These are phyloP conservation scores for Thoreauomyces humboldtii DNA, from an alignment of 192 early-diverging fungal species.

Conservation along the genomic window DNA sequence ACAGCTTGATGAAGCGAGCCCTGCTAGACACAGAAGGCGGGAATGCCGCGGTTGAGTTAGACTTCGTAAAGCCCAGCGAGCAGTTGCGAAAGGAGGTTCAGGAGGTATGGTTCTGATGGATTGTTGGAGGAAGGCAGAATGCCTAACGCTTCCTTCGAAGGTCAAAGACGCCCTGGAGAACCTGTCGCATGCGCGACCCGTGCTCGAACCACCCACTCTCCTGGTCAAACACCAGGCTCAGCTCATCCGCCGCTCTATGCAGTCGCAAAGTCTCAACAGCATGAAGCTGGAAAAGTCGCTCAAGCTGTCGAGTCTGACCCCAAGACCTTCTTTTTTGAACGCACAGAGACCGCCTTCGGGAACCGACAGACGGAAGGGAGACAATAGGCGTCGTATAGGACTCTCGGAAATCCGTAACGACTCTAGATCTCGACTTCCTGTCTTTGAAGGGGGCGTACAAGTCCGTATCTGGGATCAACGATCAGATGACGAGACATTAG, in stretches of 20 bases:
- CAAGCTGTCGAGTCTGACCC: too few relatives aligned
- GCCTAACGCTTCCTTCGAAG: constrained; percentile 3
- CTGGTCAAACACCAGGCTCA: constrained; percentile 24
- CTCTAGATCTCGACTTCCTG: too few relatives aligned
- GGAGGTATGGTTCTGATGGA: constrained; percentile 26
- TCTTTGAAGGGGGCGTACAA: too few relatives aligned
- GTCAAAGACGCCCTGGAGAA: constrained; percentile 40
- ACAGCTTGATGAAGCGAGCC: constrained; percentile 26
- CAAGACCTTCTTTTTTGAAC: too few relatives aligned
- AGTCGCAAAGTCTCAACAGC: too few relatives aligned
- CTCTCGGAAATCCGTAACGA: too few relatives aligned
- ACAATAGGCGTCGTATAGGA: too few relatives aligned
- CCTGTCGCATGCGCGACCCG: constrained; percentile 37
- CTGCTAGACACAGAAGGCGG: constrained; percentile 34
- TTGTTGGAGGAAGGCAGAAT: background rate
- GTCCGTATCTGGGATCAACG: background rate
- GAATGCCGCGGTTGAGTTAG: constrained; percentile 14
- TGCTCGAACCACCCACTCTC: constrained; percentile 28
- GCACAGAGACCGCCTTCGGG: too few relatives aligned
- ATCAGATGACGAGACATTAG: constrained; percentile 19
- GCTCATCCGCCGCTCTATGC: constrained; percentile 17
- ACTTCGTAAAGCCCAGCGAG: constrained; percentile 19
- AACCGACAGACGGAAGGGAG: too few relatives aligned
- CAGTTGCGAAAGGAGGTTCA: constrained; percentile 37
- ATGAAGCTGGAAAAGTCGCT: too few relatives aligned